These are phyloP conservation scores for Periconia macrospinosa DNA, from an alignment of 2,329 filamentous ascomycete genomes.

Conservation along the genomic window DNA sequence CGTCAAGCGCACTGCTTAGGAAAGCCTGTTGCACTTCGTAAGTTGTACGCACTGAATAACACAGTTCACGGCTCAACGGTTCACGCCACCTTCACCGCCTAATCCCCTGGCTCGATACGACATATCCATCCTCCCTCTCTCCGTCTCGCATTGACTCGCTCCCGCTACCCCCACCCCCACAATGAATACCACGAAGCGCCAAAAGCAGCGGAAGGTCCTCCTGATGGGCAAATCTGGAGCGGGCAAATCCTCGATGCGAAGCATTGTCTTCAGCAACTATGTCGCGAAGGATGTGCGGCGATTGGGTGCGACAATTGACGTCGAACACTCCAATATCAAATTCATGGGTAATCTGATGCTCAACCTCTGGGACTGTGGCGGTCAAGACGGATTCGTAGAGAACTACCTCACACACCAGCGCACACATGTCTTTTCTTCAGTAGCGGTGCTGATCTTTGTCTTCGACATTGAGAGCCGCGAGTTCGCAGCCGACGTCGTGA, in stretches of 20 bases:
- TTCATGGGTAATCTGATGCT: slow-evolving; percentile 97
- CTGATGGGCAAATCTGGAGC: slow-evolving; percentile 89
- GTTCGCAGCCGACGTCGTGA: slow-evolving; percentile 88
- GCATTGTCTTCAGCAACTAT: slow-evolving; percentile 99
- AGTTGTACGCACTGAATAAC: no score
- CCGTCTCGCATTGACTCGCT: not conserved
- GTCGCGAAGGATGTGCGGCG: slow-evolving; percentile 93
- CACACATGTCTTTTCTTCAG: slow-evolving; percentile 93
- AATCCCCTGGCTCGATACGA: not conserved
- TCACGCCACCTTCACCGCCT: not conserved
- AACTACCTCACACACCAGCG: slow-evolving; percentile 96
- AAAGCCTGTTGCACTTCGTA: no score
- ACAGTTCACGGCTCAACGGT: no score
- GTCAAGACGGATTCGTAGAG: slow-evolving; percentile 97
- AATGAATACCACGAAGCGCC: slow-evolving; percentile 48
- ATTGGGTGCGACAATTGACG: slow-evolving; percentile 94
- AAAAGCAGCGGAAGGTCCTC: slow-evolving; percentile 58
- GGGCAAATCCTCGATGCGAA: slow-evolving; percentile 97
- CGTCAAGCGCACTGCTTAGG: no score
- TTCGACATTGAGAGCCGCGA: slow-evolving; percentile 98
- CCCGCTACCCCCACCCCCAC: slow-evolving; percentile 2
- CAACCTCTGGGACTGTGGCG: slow-evolving; percentile 98
- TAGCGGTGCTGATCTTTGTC: slow-evolving; percentile 97
- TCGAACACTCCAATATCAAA: slow-evolving; percentile 97
- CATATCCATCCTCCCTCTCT: not conserved